phyloP scores from a whole-genome alignment of 1,284 basidiomycete species.

The Boletus sp. region DNA sequence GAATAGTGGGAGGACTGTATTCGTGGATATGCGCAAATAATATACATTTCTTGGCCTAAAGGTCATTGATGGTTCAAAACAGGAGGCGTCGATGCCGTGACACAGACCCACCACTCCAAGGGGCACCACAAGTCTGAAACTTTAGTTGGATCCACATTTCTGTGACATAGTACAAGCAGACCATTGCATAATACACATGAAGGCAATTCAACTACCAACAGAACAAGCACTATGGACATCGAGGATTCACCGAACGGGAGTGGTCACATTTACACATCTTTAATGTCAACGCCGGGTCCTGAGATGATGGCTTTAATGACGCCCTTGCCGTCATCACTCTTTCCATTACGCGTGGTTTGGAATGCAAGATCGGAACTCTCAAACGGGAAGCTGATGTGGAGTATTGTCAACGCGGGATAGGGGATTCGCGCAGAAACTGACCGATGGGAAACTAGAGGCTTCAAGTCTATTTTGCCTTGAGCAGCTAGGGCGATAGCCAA shows the following conservation, averaged over 20 bases:
- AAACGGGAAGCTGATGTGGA: conserved; percentile 58
- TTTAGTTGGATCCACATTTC: too few relatives aligned
- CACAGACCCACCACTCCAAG: too few relatives aligned
- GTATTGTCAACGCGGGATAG: not conserved
- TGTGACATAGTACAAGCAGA: not conserved
- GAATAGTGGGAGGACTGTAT: conserved; percentile 64
- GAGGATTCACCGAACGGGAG: not conserved
- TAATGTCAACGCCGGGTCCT: conserved; percentile 56
- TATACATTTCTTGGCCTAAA: conserved; percentile 62
- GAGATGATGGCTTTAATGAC: conserved; percentile 77
- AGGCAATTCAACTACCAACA: not conserved
- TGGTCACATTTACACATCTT: conserved; percentile 28
- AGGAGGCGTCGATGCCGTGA: too few relatives aligned
- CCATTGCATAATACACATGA: too few relatives aligned
- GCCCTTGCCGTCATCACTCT: conserved; percentile 70
- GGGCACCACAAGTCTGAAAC: too few relatives aligned
- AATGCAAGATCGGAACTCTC: conserved; percentile 77
- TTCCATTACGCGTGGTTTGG: conserved; percentile 73
- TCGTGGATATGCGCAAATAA: conserved; percentile 66
- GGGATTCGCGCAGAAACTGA: conserved; percentile 31
- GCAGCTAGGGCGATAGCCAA: conserved; percentile 80
- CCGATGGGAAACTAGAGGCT: conserved; percentile 87
- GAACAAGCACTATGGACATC: not conserved
- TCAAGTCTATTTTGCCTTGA: conserved; percentile 79
- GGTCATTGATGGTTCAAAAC: conserved; percentile 32